Base-by-base conservation (phyloP, 441 rosid genomes). In the Eruca vesicaria region DNA sequence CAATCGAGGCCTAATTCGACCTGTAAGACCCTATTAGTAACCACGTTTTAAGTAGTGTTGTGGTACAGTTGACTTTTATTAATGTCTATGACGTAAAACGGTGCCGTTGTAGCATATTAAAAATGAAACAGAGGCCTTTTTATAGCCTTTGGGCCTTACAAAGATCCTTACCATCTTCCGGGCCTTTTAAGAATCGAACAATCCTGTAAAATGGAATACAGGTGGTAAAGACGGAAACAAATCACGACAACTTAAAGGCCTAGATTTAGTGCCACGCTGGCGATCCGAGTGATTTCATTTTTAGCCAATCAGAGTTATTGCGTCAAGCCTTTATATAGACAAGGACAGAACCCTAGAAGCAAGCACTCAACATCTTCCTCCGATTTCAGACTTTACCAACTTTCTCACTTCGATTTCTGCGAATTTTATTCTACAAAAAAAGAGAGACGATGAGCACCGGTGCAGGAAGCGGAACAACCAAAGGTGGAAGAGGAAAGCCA, bases 401-500 rank as follows among this genome's bases (percentile, higher is more conserved):
- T n/a, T 7, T 23, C 3, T 5, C 1, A 45, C 19, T 36, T 62
- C 35, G 14, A 61, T 26, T 11, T 36, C 68, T 35, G 3, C 65
- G 0, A 50, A 29, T 7, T 20, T 2, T 4, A 29, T 4, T 5
- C 6, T 29, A 5, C 5, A 0, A 31, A 31, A 31, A 31, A 31
- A 60, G 60, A 10, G 2, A 32, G 71, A 64, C 15, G 53, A 77
- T 77, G 80, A 77, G 80, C 18, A 43, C 76, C 9, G 76, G 76
- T n/a, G 72, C 75, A 48, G 92, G 84, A 1, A 80, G 84, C 31
- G 95, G 95, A 0, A 86, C 89, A 20, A 84, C 90, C 3, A 90
- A 87, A 76, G 92, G 92, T 18, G 95, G 95, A 0, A 82, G 95
- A 41, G 95, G 95, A 0, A 87, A 90, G 79, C 84, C 90, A 0